Percentiles rank a stretch among this genome's conserved stretches.
Conservation (phyloP, 106 monocot genomes). For the Acanthochlamys bracteata region DNA sequence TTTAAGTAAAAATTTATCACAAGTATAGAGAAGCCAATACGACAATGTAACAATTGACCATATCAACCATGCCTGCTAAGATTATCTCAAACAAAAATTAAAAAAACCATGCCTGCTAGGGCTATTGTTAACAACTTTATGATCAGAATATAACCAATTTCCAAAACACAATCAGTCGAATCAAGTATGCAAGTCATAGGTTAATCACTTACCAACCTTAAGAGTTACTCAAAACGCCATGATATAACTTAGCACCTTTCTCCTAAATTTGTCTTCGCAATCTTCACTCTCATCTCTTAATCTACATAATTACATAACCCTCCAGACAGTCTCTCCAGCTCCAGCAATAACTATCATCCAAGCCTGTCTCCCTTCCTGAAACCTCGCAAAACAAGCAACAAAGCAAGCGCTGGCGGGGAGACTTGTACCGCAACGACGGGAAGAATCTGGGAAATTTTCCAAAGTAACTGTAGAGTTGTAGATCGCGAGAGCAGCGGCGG, state of each 20-base stretch:
- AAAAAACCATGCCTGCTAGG: too few relatives aligned
- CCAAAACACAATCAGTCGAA: not conserved
- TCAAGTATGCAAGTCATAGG: not conserved
- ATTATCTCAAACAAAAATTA: too few relatives aligned
- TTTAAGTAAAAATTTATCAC: not conserved
- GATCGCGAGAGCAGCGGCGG: constrained; percentile 44
- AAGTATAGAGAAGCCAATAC: too few relatives aligned
- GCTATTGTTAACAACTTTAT: too few relatives aligned
- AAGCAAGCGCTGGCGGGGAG: constrained; percentile 84
- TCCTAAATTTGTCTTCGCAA: constrained; percentile 6
- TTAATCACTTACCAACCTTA: constrained; percentile 37
- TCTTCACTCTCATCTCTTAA: not conserved
- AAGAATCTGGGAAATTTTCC: constrained; percentile 20
- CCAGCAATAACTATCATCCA: constrained; percentile 69
- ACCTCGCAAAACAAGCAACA: constrained; percentile 87
- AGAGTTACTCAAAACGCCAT: constrained; percentile 84
- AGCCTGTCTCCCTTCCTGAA: constrained; percentile 69
- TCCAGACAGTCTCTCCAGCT: constrained; percentile 45
- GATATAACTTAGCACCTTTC: constrained; percentile 58
- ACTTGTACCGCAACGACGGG: constrained; percentile 74
- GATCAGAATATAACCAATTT: not conserved
- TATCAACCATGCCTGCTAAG: too few relatives aligned
- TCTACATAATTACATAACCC: constrained; percentile 33
- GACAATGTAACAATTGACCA: too few relatives aligned
- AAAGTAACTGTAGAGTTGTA: constrained; percentile 63